A percentile compares a stretch with the other conserved stretches of the same genome.
Conservation (phyloP, 2,329 filamentous ascomycete genomes). For the Aspergillus awamori region DNA sequence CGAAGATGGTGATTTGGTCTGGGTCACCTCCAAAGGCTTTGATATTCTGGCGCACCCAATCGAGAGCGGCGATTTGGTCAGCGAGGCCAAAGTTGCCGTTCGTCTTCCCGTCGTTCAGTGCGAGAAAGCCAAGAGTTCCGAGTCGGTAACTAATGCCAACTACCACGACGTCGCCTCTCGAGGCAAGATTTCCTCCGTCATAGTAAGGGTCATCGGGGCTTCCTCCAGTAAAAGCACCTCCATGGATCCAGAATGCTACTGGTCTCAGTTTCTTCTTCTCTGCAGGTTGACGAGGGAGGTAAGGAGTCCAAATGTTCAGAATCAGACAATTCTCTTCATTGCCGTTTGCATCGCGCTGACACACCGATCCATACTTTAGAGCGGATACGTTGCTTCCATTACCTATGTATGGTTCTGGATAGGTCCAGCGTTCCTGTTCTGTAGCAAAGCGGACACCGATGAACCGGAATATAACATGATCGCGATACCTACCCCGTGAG, state of each 20-base stretch:
- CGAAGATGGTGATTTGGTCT: slow-evolving; percentile 50
- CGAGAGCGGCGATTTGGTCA: slow-evolving; percentile 55
- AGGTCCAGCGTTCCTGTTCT: slow-evolving; percentile 46
- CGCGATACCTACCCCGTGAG: slow-evolving; percentile 46
- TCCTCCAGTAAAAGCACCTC: slow-evolving; percentile 60
- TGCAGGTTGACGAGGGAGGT: slow-evolving; percentile 48
- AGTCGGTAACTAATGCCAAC: slow-evolving; percentile 65
- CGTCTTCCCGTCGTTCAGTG: slow-evolving; percentile 57
- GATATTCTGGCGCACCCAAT: slow-evolving; percentile 53
- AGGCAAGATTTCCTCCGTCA: slow-evolving; percentile 61
- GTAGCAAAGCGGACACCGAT: slow-evolving; percentile 52
- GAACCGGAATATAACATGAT: slow-evolving; percentile 57
- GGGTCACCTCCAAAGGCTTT: slow-evolving; percentile 53
- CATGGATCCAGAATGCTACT: slow-evolving; percentile 58
- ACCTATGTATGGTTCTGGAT: slow-evolving; percentile 51
- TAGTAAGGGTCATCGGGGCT: slow-evolving; percentile 38
- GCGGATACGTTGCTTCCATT: slow-evolving; percentile 51
- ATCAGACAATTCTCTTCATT: slow-evolving; percentile 6
- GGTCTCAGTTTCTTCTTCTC: slow-evolving; percentile 46
- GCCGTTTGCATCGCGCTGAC: background rate
- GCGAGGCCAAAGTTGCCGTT: slow-evolving; percentile 59
- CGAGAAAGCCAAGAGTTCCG: slow-evolving; percentile 61
- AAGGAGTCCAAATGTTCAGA: slow-evolving; percentile 10
- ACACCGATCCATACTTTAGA: slow-evolving; percentile 26
- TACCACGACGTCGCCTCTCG: slow-evolving; percentile 61